A percentile compares a stretch with the other conserved stretches of the same genome.
Conservation (phyloP, 345 rosid species). For the Eutrema yunnanense region DNA sequence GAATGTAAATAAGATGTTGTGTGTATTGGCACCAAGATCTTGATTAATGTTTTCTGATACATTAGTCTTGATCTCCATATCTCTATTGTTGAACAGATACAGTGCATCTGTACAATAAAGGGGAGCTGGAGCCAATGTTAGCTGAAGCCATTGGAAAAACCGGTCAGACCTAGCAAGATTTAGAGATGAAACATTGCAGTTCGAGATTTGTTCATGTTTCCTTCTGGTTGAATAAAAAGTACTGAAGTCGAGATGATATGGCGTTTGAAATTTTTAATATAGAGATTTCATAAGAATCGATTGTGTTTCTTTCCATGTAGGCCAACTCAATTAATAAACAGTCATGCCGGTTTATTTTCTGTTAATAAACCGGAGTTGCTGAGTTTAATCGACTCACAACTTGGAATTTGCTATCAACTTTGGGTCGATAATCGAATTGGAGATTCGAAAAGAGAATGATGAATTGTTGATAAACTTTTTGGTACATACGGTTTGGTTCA, state of each 20-base stretch:
- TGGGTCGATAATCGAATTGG: neutral
- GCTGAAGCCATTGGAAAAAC: conserved; percentile 45
- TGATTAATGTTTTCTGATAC: neutral
- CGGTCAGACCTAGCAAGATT: conserved; percentile 1
- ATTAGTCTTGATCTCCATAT: neutral
- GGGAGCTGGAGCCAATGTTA: conserved; percentile 70
- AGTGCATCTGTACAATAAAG: conserved; percentile 54
- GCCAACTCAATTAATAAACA: neutral
- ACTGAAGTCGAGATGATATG: neutral
- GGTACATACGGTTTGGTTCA: conserved; percentile 23
- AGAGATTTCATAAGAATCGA: neutral
- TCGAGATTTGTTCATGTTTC: conserved; percentile 4
- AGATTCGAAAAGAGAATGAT: neutral
- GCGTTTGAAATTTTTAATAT: neutral
- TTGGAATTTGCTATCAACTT: neutral
- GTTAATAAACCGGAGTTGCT: conserved; percentile 1
- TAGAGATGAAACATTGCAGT: neutral
- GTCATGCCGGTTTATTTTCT: neutral
- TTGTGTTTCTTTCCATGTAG: conserved; percentile 38
- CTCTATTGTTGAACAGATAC: conserved; percentile 56
- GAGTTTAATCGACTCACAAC: conserved; percentile 23
- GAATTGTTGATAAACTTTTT: neutral
- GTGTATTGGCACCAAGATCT: neutral
- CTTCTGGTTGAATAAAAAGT: neutral
- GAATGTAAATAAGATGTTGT: neutral